Conservation (phyloP, 129 eudicot genomes). For the Artemisia argyi region DNA sequence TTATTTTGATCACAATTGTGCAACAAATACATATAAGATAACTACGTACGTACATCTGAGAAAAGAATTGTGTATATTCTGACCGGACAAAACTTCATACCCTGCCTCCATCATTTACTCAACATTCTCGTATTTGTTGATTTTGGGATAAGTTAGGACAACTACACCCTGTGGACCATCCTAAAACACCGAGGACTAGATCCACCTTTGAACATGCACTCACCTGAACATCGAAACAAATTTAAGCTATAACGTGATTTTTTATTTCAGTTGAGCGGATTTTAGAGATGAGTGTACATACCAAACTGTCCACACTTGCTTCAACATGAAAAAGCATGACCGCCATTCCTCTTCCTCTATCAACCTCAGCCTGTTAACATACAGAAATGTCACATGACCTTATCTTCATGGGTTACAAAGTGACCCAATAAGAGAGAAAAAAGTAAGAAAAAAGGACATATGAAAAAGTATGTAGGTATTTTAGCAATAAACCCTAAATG, state of each 20-base stretch:
- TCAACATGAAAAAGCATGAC: constrained; percentile 87
- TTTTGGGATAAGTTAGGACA: constrained; percentile 57
- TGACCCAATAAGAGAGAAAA: no score
- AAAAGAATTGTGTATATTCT: constrained; percentile 32
- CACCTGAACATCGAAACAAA: constrained; percentile 42
- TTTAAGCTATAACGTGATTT: not conserved
- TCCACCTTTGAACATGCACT: constrained; percentile 71
- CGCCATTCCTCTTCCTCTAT: constrained; percentile 68
- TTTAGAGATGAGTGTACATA: constrained; percentile 25
- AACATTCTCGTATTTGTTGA: constrained; percentile 61
- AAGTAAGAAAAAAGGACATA: no score
- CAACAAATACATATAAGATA: constrained; percentile 31
- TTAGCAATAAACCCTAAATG: constrained; percentile 9
- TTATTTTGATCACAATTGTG: constrained; percentile 28
- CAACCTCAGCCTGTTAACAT: constrained; percentile 71
- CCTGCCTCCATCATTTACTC: constrained; percentile 32
- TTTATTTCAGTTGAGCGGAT: not conserved
- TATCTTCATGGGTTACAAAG: not conserved
- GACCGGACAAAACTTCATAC: constrained; percentile 60
- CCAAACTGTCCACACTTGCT: constrained; percentile 72
- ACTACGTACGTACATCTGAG: constrained; percentile 29
- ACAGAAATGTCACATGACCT: constrained; percentile 1
- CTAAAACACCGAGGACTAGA: constrained; percentile 73
- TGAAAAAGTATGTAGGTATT: no score
- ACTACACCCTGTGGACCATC: constrained; percentile 94